Evolutionary conservation across 148 eudicot species (phyloP), one percentile per base, ranked within the genome.

Genomic region (Selenicereus undatus): DNA sequence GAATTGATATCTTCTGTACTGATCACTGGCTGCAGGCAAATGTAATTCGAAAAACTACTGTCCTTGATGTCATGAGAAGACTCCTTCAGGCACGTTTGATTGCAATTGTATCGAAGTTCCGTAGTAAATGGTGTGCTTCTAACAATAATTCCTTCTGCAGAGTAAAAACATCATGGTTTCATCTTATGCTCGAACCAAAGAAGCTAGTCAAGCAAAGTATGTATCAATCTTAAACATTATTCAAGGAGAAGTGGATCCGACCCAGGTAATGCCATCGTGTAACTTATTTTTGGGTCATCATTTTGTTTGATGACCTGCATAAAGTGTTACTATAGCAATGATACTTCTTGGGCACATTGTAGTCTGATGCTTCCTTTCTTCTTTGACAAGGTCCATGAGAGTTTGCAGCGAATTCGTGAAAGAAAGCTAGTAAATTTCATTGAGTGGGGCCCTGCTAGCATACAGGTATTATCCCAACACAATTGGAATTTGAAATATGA

Each of bases 381-480:
- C 22, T 29, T 32, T 79, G 20, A 71, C 73, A 84, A 95, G 98
- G 98, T 95, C 78, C 98, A 95, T 83, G 97, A 95, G 85, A 93
- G 98, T 87, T 83, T 95, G 89, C 99, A 95, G 88, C 91, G 99
- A 84, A 95, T 95, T 75, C 94, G 97, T 70, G 99, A 95, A 85
- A 91, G 99, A 79, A 95, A 93, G 88, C 97, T 95, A 69, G 98
- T 95, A 75, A 93, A 95, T 84, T 95, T 95, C 88, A 95, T 95
- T 83, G 98, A 95, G 76, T 95, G 98, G 98, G 98, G 98, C 35
- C 98, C 98, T 82, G 98, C 98, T 65, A 95, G 98, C 90, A 96
- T 96, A 82, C 99, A 96, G 97, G 99, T 88, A 74, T 76, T 22
- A 35, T 45, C 32, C 27, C 20, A 35, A 43, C 24, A 72, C 27